Base-by-base conservation (phyloP, 805 yeast genomes). In the Wickerhamomyces strasburgensis region DNA sequence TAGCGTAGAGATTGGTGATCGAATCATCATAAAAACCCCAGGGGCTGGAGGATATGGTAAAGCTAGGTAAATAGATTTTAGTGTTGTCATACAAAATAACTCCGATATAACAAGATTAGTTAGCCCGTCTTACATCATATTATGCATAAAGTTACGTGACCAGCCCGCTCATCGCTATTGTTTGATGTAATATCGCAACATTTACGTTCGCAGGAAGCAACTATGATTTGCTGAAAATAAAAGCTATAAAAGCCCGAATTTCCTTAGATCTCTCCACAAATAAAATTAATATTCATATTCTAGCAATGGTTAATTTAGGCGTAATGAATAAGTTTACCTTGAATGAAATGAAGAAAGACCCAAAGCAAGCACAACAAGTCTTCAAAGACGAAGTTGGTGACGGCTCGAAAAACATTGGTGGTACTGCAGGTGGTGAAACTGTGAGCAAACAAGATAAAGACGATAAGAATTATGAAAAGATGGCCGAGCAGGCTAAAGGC, bases 41-140 rank as follows among this genome's bases (percentile, higher is more conserved):
- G 95, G 95, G 30, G 95, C 93, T 23, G 95, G 93, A 30, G 95
- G 88, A 0, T 84, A 68, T 57, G 94, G 94, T 18, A 10, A 15
- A 33, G 25, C 25, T 8, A 8, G 25, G 11, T 21, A 8, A 8
- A 21, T 21, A 7, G 7, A 21, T 8, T 8, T 7, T 21, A 21
- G 11, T 21, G 11, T 21, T 11, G 7, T 8, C 11, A 21, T 21
- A 21, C 25, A 21, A 21, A 7, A n/a, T n/a, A n/a, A 21, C 7
- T 21, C 11, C 25, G 11, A 21, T 21, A 21, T 8, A 11, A 21
- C 11, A 11, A 8, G 11, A 21, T 8, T 21, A 21, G 25, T 21
- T 8, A 21, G n/a, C n/a, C n/a, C n/a, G n/a, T n/a, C n/a, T n/a
- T n/a, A n/a, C n/a, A n/a, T n/a, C n/a, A n/a, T n/a, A n/a, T n/a